These are phyloP conservation scores for Neurospora sp. DNA, from an alignment of 2,329 filamentous ascomycete genomes.

Conservation along the genomic window DNA sequence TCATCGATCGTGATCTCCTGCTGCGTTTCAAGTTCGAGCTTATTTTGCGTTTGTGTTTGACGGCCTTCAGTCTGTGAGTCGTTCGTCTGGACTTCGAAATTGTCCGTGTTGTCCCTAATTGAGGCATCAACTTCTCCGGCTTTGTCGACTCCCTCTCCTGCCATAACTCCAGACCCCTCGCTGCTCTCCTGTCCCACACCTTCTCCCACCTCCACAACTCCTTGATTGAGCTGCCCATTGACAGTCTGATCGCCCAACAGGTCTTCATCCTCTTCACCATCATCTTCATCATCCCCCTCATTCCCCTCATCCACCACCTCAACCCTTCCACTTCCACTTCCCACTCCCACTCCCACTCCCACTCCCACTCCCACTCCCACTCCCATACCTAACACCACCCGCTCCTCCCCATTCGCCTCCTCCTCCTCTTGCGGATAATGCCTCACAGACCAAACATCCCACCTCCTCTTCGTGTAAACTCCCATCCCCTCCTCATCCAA, in stretches of 20 bases:
- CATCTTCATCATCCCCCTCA: not conserved
- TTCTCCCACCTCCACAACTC: not conserved
- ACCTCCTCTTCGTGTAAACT: not conserved
- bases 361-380: not conserved
- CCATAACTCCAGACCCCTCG: not conserved
- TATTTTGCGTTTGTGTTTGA: too few species aligned
- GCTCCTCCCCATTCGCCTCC: too few species aligned
- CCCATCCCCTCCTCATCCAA: not conserved
- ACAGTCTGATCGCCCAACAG: not conserved
- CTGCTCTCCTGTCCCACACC: not conserved
- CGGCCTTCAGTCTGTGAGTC: too few species aligned
- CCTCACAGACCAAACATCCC: not conserved
- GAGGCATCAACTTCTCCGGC: too few species aligned
- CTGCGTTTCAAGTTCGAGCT: too few species aligned
- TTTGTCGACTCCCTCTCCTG: not conserved
- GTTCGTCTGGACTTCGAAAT: too few species aligned
- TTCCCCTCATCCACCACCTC: not conserved
- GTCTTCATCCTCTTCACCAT: not conserved
- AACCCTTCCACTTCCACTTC: not conserved
- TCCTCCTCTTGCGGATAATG: not conserved
- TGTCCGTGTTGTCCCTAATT: too few species aligned
- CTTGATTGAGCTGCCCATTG: not conserved
- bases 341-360: not conserved
- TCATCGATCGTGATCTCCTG: too few species aligned
- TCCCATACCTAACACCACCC: not conserved